Base-by-base conservation (phyloP, 2,329 filamentous ascomycete genomes). In the Diaporthe destruens region DNA sequence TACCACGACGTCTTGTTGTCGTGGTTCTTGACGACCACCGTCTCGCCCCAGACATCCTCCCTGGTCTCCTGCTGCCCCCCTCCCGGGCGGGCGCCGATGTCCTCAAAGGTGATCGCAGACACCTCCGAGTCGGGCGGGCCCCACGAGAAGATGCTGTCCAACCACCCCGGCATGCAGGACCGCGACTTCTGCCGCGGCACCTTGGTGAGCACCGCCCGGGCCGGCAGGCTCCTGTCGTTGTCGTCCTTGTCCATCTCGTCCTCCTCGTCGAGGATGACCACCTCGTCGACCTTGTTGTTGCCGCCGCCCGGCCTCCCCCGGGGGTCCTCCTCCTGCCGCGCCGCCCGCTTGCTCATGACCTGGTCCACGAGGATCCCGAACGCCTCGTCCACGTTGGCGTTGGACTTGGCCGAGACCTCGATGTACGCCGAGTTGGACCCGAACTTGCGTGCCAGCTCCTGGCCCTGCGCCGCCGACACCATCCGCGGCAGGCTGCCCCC, bases 371-470 rank as follows among this genome's bases (percentile, higher is more conserved):
- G 32, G 23, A 70, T 56, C 29, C 56, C 66, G 20, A 66, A 72
- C 2, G 71, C 71, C 66, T 72, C 71, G 39, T 72, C 71, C 56
- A 72, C 56, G 51, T 70, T 72, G 29, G 66, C 56, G 56, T 70
- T 70, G 18, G 71, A 65, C 49, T 65, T 70, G 49, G 71, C 66
- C 16, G 71, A 72, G n/a, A 61, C 44, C 66, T 72, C 71, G 8
- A 72, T 70, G 49, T 72, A 72, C 9, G 66, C 71, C 25, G 56
- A 57, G 42, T 63, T 56, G 23, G 66, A 57, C 18, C 71, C 66
- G 42, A 72, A 65, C 51, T 55, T 70, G 56, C 67, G 71, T 49
- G 71, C 71, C 49, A 70, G 56, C 56, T 32, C 18, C 39, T 49
- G 71, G 66, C 66, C 66, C 42, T 72, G 55, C 29, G 39, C n/a